Evolutionary conservation across 352 stramenopile genomes (phyloP).

Genomic region (Detonula confervacea): DNA sequence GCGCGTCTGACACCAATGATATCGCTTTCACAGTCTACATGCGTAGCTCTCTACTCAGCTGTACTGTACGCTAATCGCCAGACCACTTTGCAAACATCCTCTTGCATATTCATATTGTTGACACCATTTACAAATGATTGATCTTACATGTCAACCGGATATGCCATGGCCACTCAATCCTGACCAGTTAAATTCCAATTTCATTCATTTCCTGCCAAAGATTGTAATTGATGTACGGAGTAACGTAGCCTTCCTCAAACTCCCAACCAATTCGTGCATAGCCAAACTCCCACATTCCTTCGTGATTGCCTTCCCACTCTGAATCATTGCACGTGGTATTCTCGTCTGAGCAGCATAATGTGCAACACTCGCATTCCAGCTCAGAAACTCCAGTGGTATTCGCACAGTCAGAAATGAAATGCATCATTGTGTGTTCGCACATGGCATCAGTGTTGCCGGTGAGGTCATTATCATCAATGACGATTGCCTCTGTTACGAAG

Average conservation of each 20-base stretch:
- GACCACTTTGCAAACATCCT: too few species aligned
- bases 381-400: conserved; percentile 11
- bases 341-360: conserved; percentile 60
- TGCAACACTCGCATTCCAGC: conserved; percentile 65
- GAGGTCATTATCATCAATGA: conserved; percentile 40
- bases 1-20: too few species aligned
- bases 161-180: too few species aligned
- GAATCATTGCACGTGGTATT: conserved; percentile 63
- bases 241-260: conserved; percentile 44
- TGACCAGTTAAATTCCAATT: too few species aligned
- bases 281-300: conserved; percentile 65
- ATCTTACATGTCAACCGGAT: too few species aligned
- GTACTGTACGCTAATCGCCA: too few species aligned
- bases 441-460: conserved; percentile 24
- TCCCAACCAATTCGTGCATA: conserved; percentile 51
- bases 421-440: conserved; percentile 30
- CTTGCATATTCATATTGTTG: too few species aligned
- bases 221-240: conserved; percentile 14
- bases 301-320: conserved; percentile 60
- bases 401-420: conserved; percentile 56
- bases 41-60: too few species aligned
- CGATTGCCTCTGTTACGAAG: conserved; percentile 26
- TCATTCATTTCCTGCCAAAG: conserved; percentile 1
- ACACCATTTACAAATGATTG: too few species aligned
- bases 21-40: too few species aligned